Evolutionary conservation across 768 basidiomycete genomes (phyloP).

Genomic region (Xerocomellus dryophilus): DNA sequence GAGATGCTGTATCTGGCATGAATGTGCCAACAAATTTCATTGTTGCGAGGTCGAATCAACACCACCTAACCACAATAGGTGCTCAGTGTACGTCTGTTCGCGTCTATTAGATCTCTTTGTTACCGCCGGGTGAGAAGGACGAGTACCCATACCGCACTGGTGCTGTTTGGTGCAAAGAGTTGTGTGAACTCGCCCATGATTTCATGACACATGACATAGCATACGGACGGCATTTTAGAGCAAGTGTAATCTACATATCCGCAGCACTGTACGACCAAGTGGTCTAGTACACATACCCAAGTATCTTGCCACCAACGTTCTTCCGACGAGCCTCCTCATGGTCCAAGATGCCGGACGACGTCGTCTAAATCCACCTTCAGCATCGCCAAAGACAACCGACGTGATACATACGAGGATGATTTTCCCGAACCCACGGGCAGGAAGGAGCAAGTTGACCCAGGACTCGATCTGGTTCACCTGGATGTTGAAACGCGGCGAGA

Average conservation of each 20-base stretch:
- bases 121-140: too few species aligned
- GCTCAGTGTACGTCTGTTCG: too few species aligned
- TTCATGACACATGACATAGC: neutral
- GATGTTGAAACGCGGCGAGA: slow-evolving; percentile 98
- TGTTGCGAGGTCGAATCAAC: too few species aligned
- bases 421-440: slow-evolving; percentile 93
- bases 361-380: slow-evolving; percentile 56
- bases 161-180: too few species aligned
- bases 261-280: neutral
- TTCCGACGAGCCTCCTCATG: slow-evolving; percentile 99
- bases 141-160: too few species aligned
- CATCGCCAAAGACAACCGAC: neutral
- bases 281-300: slow-evolving; percentile 86
- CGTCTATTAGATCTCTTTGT: too few species aligned
- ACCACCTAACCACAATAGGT: too few species aligned
- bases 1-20: too few species aligned
- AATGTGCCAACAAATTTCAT: too few species aligned
- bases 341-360: slow-evolving; percentile 96
- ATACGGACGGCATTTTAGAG: slow-evolving; percentile 10
- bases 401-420: slow-evolving; percentile 77
- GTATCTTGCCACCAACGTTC: slow-evolving; percentile 93
- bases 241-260: slow-evolving; percentile 24
- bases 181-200: too few species aligned
- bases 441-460: slow-evolving; percentile 96
- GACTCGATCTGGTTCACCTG: slow-evolving; percentile 88